These are phyloP conservation scores for Cyanidioschyzon merolae DNA, from an alignment of 23 red algal species.

Conservation along the genomic window DNA sequence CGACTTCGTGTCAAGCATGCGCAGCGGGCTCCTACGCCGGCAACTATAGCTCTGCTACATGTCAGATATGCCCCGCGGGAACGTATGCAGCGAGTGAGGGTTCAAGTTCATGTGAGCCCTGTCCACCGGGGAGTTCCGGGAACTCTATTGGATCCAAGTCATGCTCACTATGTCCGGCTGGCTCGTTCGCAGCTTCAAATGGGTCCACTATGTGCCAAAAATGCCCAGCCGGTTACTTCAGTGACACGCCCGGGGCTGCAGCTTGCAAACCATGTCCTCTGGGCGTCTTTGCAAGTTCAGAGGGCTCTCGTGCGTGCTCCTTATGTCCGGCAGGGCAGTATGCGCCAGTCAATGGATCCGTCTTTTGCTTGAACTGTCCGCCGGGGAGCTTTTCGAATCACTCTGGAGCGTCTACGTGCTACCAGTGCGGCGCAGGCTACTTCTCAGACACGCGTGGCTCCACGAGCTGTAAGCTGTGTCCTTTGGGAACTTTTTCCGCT, in stretches of 20 bases:
- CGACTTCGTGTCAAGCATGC: not conserved
- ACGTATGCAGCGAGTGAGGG: slow-evolving; percentile 1
- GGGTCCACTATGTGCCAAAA: not conserved
- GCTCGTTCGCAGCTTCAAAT: not conserved
- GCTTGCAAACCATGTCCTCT: not conserved
- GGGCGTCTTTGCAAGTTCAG: not conserved
- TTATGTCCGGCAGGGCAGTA: not conserved
- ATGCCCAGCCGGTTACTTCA: slow-evolving; percentile 6
- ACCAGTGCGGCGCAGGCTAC: not conserved
- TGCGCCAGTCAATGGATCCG: not conserved
- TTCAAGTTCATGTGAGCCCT: not conserved
- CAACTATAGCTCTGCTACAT: not conserved
- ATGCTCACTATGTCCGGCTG: not conserved
- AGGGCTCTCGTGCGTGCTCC: not conserved
- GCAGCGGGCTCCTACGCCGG: not conserved
- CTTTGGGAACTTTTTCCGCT: not conserved
- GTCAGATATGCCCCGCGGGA: not conserved
- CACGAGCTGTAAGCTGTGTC: not conserved
- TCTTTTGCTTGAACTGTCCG: not conserved
- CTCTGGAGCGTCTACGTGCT: not conserved
- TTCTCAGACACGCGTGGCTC: not conserved
- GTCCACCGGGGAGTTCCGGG: not conserved
- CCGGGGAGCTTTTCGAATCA: not conserved
- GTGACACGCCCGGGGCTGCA: not conserved
- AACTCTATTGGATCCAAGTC: not conserved